Evolutionary conservation across 805 yeast species (phyloP), one percentile per base, ranked within the genome.

Genomic region (Candida ipomoeae): DNA sequence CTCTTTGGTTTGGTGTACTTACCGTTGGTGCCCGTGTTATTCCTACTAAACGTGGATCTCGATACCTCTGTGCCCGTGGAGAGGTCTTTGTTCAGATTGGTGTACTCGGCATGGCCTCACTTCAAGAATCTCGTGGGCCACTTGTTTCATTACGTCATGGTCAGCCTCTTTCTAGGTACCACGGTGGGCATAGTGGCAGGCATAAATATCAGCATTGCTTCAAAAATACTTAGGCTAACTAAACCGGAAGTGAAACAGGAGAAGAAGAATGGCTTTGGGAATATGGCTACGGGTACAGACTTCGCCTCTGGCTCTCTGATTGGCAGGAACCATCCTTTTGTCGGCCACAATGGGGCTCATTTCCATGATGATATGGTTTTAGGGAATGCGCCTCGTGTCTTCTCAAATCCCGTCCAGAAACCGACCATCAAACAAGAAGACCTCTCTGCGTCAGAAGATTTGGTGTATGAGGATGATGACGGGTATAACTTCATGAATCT

Each of bases 401-500:
- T 20, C 6, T 21, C 31, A 2, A 32, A 33, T n/a, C 31, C 29
- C 10, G 31, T 13, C 6, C 14, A 29, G 29, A 29, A 39, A 32
- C 31, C 43, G 11, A 13, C 13, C 14, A 18, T 32, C 6, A 43
- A 48, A 29, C 40, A 33, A 20, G 47, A 36, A 29, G 48, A 45
- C 26, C 44, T 45, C 10, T 18, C 54, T 20, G 50, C 46, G 15
- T 18, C 51, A 2, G 51, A 45, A 10, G 47, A 38, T 6, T 49
- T 50, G 18, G 35, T 53, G 2, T 57, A 52, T 15, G 61, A 57
- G 32, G 61, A 57, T 38, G 61, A 57, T 41, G 61, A 57, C 37
- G 61, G 61, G 14, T 57, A 56, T 46, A 50, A 49, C 26, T 55
- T 50, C 44, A 48, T 54, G 58, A 33, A 17, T 14, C 26, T 35